phyloP scores from a whole-genome alignment of 257 asterid genomes.

The Fraxinus cuspidata region DNA sequence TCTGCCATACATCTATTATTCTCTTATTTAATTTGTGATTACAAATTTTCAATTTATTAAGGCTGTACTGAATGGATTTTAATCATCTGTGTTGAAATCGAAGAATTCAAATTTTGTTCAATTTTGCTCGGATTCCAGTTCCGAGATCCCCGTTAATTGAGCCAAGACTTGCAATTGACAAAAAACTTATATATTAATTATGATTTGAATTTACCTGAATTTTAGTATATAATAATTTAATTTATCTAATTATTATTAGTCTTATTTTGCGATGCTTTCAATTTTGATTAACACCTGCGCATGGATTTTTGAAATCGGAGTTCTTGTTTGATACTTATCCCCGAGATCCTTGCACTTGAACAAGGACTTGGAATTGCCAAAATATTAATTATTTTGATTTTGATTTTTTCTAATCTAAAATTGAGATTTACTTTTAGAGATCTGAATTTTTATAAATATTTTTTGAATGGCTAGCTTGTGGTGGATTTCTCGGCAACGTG shows the following conservation, averaged over 20 bases:
- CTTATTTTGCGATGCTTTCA: not conserved
- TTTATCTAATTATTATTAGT: not conserved
- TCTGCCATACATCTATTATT: not conserved
- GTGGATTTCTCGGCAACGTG: constrained; percentile 84
- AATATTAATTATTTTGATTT: not conserved
- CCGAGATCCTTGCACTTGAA: not conserved
- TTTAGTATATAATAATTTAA: not conserved
- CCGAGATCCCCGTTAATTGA: not conserved
- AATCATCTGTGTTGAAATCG: not conserved
- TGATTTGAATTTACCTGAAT: not conserved
- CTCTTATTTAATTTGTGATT: not conserved
- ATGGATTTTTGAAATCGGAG: not conserved
- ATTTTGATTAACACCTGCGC: not conserved
- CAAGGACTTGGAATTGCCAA: not conserved
- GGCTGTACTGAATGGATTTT: not conserved
- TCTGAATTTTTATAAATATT: constrained; percentile 21
- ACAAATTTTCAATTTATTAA: not conserved
- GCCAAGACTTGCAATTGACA: not conserved
- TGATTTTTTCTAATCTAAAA: not conserved
- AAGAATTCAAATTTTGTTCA: not conserved
- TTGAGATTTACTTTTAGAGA: constrained; percentile 15
- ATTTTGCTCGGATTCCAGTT: not conserved
- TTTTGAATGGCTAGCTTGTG: constrained; percentile 54
- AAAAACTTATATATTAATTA: not conserved
- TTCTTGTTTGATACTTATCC: not conserved